Evolutionary conservation across 2,329 filamentous ascomycete genomes (phyloP).

Genomic region (Tolypocladium album): DNA sequence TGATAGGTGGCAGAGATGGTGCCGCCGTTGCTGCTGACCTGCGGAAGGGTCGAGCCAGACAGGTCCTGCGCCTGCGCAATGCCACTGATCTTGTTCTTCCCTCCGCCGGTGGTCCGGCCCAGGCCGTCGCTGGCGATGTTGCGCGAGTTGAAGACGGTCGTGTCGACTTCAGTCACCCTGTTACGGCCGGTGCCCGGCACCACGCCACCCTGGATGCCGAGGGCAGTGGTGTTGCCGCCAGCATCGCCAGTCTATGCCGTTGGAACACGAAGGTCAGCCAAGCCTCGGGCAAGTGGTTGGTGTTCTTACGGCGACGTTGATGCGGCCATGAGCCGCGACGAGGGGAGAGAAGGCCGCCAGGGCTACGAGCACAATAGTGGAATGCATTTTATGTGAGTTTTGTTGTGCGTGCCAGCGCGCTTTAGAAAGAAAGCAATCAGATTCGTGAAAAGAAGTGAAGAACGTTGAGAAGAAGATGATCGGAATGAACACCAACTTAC

Average conservation of each 20-base stretch:
- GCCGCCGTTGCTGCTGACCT: slow-evolving; percentile 22
- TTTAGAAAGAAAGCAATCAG: not conserved
- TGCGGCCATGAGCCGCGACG: slow-evolving; percentile 19
- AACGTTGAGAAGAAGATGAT: not conserved
- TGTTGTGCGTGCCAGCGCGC: not conserved
- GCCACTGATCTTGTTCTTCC: slow-evolving; percentile 23
- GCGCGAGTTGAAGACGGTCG: slow-evolving; percentile 28
- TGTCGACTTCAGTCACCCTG: slow-evolving; percentile 30
- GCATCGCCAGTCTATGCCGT: slow-evolving; percentile 14
- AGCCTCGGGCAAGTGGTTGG: not conserved
- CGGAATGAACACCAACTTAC: too few relatives aligned
- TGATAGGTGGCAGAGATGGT: slow-evolving; percentile 24
- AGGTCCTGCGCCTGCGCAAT: slow-evolving; percentile 21
- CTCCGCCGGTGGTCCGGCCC: slow-evolving; percentile 23
- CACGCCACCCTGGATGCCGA: slow-evolving; percentile 25
- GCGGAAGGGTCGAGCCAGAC: slow-evolving; percentile 26
- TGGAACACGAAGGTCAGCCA: not conserved
- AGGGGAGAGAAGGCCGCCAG: slow-evolving; percentile 1
- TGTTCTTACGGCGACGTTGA: slow-evolving; percentile 7
- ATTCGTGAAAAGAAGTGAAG: not conserved
- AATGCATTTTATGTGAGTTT: not conserved
- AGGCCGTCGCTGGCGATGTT: slow-evolving; percentile 24
- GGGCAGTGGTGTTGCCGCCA: slow-evolving; percentile 27
- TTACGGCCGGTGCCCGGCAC: slow-evolving; percentile 29
- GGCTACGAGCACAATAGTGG: not conserved